phyloP scores from a whole-genome alignment of 2,329 filamentous ascomycete species.

The Cytospora schulzeri region DNA sequence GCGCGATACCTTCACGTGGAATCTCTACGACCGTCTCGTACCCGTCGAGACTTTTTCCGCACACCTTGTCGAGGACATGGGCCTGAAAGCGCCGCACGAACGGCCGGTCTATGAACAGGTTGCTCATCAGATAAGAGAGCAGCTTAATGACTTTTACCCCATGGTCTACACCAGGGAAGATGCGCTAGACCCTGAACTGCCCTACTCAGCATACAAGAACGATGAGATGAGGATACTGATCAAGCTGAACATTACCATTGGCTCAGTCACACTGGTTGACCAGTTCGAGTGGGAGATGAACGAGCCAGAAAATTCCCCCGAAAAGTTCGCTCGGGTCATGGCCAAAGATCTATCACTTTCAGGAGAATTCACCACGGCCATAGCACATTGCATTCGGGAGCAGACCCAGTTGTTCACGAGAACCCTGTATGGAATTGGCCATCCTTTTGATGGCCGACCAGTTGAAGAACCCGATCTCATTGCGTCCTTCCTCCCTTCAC shows the following conservation, averaged over 20 bases:
- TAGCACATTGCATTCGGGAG: constrained; percentile 96
- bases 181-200: constrained; percentile 82
- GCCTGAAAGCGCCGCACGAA: constrained; percentile 70
- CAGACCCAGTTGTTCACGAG: constrained; percentile 93
- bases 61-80: constrained; percentile 89
- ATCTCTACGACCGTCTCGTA: constrained; percentile 86
- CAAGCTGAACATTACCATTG: constrained; percentile 97
- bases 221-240: constrained; percentile 97
- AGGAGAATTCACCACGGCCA: constrained; percentile 95
- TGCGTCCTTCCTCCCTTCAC: constrained; percentile 81
- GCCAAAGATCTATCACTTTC: constrained; percentile 85
- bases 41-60: constrained; percentile 80
- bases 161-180: constrained; percentile 90
- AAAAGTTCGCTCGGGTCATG: constrained; percentile 91
- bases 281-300: constrained; percentile 99
- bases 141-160: constrained; percentile 90
- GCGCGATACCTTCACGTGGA: constrained; percentile 98
- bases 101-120: constrained; percentile 65
- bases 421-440: constrained; percentile 88
- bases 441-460: constrained; percentile 91
- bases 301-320: constrained; percentile 88
- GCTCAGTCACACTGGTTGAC: constrained; percentile 88
- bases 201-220: constrained; percentile 94
- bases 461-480: constrained; percentile 90
- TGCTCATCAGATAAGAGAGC: constrained; percentile 76